Evolutionary conservation across 169 alveolate genomes (phyloP).

Genomic region (Babesia gibsoni): DNA sequence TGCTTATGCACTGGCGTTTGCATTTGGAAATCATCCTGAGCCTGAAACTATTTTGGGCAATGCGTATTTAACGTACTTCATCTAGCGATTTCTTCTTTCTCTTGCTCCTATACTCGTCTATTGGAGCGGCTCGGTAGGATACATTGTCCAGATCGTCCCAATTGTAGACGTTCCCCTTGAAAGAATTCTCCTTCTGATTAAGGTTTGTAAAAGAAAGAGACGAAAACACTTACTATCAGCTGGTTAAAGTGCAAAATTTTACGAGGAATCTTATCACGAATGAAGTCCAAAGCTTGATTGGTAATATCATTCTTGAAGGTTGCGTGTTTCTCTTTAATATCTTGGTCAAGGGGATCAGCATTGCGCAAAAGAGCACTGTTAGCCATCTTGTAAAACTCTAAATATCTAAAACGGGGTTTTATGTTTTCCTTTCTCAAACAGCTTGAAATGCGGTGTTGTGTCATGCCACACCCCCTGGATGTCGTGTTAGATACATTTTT

Average conservation of each 20-base stretch:
- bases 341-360: constrained; percentile 77
- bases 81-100: constrained; percentile 48
- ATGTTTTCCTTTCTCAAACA: too few relatives aligned
- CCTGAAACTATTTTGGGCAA: neutral
- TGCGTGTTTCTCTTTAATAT: constrained; percentile 73
- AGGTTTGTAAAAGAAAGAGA: constrained; percentile 8
- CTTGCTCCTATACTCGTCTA: constrained; percentile 38
- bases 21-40: constrained; percentile 1
- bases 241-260: constrained; percentile 81
- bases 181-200: constrained; percentile 38
- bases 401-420: too few relatives aligned
- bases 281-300: constrained; percentile 74
- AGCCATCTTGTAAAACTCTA: constrained; percentile 38
- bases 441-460: too few relatives aligned
- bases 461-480: too few relatives aligned
- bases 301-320: constrained; percentile 80
- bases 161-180: constrained; percentile 48
- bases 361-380: constrained; percentile 66
- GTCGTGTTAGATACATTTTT: too few relatives aligned
- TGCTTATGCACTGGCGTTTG: constrained; percentile 78
- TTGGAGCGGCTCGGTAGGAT: constrained; percentile 56
- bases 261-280: constrained; percentile 82
- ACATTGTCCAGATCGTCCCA: constrained; percentile 65
- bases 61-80: constrained; percentile 12
- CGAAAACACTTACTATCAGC: constrained; percentile 66